Conservation (phyloP, 2,329 filamentous ascomycete species). For the Trichoderma endophyticum region DNA sequence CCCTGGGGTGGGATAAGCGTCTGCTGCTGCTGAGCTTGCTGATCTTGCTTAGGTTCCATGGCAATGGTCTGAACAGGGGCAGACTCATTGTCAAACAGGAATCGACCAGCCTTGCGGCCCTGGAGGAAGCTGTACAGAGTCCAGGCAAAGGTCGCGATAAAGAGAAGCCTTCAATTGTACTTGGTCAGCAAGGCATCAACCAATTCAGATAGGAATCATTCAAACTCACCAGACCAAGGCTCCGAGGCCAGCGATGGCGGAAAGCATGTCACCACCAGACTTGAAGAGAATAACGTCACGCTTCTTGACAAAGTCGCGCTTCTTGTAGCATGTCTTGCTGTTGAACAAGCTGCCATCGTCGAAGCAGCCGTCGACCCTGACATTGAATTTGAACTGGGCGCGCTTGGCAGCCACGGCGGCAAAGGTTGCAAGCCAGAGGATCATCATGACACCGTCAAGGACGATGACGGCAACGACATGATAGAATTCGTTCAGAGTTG, state of each 20-base stretch:
- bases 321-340: slow-evolving; percentile 36
- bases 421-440: slow-evolving; percentile 48
- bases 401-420: slow-evolving; percentile 41
- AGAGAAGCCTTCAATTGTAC: slow-evolving; percentile 34
- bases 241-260: slow-evolving; percentile 42
- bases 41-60: slow-evolving; percentile 35
- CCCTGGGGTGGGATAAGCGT: slow-evolving; percentile 22
- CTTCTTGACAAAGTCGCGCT: slow-evolving; percentile 29
- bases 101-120: slow-evolving; percentile 39
- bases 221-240: slow-evolving; percentile 41
- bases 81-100: slow-evolving; percentile 25
- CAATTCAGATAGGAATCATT: accelerated
- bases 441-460: slow-evolving; percentile 42
- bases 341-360: slow-evolving; percentile 40
- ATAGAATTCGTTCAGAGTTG: slow-evolving; percentile 36
- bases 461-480: slow-evolving; percentile 44
- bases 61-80: slow-evolving; percentile 28
- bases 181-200: not conserved
- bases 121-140: slow-evolving; percentile 35
- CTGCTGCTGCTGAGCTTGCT: slow-evolving; percentile 24
- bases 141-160: slow-evolving; percentile 38
- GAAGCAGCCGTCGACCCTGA: slow-evolving; percentile 32
- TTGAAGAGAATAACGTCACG: slow-evolving; percentile 36
- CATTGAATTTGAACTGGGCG: slow-evolving; percentile 34
- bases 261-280: slow-evolving; percentile 35